Evolutionary conservation across 805 yeast genomes (phyloP), one percentile per base, ranked within the genome.

Genomic region (Wickerhamiella galacta): DNA sequence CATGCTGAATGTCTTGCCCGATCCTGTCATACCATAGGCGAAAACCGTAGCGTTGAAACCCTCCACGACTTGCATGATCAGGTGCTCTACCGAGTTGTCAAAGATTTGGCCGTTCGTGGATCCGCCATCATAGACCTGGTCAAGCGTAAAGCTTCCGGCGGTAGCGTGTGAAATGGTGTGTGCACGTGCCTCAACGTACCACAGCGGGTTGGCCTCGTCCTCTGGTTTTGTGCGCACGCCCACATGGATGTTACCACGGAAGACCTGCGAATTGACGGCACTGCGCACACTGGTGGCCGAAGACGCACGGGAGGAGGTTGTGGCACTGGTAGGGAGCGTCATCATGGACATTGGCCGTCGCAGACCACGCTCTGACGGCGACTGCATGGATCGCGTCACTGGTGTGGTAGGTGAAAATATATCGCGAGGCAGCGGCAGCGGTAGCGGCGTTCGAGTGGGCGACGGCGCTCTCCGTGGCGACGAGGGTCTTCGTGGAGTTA

Each of bases 1-100:
- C 93, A 82, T 82, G 2, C 93, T 70, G 49, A 68, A 73, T 0
- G 95, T 82, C 53, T 82, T 82, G 8, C 95, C 95, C 1, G 92
- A 76, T 0, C 94, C 94, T 0, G 95, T 82, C 82, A 79, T 79
- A 22, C 95, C 95, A 47, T 82, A 82, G 0, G 96, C 95, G 52
- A 87, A 82, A 1, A 85, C 71, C 0, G 95, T 83, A 11, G 85
- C 85, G 47, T 82, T 82, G 52, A 58, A 85, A 0, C 94, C 95
- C 11, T 72, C 73, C 44, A 64, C 63, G 39, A 68, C 71, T 50
- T 64, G 69, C 40, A 48, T 58, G 24, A 64, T 72, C 52, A 66
- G 64, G 22, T 61, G 70, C 43, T 48, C 63, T 30, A 70, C 92
- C 31, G 62, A 59, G 10, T 53, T 51, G 14, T 57, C 56, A 51